phyloP scores from a whole-genome alignment of 352 stramenopile genomes.

The Phytopythium montanum region DNA sequence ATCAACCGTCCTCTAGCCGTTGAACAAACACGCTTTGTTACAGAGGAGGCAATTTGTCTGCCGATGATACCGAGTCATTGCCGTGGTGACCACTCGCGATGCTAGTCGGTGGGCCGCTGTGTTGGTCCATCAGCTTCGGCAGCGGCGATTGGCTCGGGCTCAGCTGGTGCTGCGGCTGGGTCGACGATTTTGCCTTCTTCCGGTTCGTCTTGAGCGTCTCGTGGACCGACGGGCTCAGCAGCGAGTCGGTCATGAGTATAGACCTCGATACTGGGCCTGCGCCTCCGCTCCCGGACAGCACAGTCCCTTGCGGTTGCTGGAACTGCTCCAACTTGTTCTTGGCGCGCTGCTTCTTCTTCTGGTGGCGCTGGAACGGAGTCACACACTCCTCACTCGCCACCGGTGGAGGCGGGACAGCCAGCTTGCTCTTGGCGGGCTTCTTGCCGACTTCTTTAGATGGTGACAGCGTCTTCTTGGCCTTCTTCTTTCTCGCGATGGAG shows the following conservation, averaged over 20 bases:
- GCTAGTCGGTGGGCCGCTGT: background rate
- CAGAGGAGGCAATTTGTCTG: constrained; percentile 49
- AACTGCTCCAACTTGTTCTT: constrained; percentile 42
- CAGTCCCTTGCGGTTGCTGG: constrained; percentile 12
- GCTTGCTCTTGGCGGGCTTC: constrained; percentile 13
- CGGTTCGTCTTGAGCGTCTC: constrained; percentile 25
- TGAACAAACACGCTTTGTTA: constrained; percentile 13
- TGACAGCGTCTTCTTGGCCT: constrained; percentile 19
- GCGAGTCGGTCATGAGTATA: constrained; percentile 42
- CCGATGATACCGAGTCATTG: constrained; percentile 16
- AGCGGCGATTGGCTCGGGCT: constrained; percentile 31
- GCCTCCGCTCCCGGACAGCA: background rate
- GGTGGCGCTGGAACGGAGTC: constrained; percentile 44
- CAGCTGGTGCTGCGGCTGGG: constrained; percentile 15
- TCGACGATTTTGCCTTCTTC: constrained; percentile 27
- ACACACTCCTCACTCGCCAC: constrained; percentile 10
- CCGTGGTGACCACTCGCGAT: constrained; percentile 3
- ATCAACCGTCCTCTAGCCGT: background rate
- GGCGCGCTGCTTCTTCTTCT: constrained; percentile 42
- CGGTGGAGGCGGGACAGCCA: background rate
- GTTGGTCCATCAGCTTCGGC: constrained; percentile 29
- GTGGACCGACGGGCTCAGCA: constrained; percentile 9
- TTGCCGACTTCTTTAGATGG: constrained; percentile 16
- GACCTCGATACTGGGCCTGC: constrained; percentile 31
- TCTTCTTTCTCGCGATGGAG: constrained; percentile 32